Evolutionary conservation across 2,329 filamentous ascomycete genomes (phyloP).

Genomic region (Aspergillus nomiae): DNA sequence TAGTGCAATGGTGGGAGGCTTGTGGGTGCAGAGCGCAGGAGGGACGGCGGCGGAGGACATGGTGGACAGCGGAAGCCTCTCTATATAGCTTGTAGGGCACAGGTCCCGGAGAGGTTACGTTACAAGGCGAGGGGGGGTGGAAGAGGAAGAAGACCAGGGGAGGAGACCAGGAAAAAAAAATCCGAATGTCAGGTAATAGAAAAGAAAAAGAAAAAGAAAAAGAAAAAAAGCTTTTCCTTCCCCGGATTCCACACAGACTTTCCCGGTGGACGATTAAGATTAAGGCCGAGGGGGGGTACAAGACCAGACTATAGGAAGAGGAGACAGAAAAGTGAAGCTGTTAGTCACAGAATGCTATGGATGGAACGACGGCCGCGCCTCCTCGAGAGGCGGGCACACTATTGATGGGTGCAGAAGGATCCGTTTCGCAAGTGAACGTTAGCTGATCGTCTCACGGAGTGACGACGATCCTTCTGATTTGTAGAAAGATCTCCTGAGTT

Average conservation of each 20-base stretch:
- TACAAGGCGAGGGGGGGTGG: conserved; percentile 15
- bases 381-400: conserved; percentile 18
- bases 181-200: conserved; percentile 7
- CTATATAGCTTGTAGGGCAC: conserved; percentile 23
- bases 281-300: conserved; percentile 14
- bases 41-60: conserved; percentile 33
- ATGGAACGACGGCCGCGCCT: conserved; percentile 15
- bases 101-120: conserved; percentile 12
- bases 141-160: conserved; percentile 4
- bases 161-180: conserved; percentile 15
- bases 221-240: conserved; percentile 25
- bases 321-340: conserved; percentile 29
- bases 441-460: neutral
- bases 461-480: neutral
- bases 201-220: conserved; percentile 1
- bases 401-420: conserved; percentile 5
- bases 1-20: conserved; percentile 27
- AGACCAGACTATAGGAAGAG: conserved; percentile 16
- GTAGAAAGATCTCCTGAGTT: neutral
- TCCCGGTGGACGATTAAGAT: conserved; percentile 22
- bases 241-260: conserved; percentile 32
- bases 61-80: conserved; percentile 21
- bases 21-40: conserved; percentile 23
- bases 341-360: conserved; percentile 37
- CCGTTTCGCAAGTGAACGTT: conserved; percentile 4